Evolutionary conservation across 352 stramenopile species (phyloP).

Genomic region (Phytophthora gonapodyides): DNA sequence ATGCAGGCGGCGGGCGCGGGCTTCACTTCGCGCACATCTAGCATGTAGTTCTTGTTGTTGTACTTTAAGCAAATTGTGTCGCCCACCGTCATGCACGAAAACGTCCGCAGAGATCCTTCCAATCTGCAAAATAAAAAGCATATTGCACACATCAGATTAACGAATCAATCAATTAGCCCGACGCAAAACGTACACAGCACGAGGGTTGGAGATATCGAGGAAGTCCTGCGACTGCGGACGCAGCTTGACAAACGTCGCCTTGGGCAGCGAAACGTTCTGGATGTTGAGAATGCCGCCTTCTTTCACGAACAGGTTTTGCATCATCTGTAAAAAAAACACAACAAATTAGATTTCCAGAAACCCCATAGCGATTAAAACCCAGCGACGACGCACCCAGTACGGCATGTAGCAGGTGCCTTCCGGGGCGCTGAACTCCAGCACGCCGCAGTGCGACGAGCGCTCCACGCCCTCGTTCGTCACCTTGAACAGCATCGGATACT

Average conservation of each 20-base stretch:
- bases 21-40: conserved; percentile 97
- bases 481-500: conserved; percentile 99
- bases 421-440: conserved; percentile 98
- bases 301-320: conserved; percentile 98
- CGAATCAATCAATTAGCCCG: not conserved
- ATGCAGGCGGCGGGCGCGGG: conserved; percentile 97
- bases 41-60: conserved; percentile 98
- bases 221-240: conserved; percentile 99
- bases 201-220: conserved; percentile 98
- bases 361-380: not conserved
- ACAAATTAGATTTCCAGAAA: not conserved
- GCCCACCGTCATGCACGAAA: conserved; percentile 98
- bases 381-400: conserved; percentile 92
- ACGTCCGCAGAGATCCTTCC: conserved; percentile 83
- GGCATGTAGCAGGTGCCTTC: conserved; percentile 99
- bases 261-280: conserved; percentile 95
- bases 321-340: conserved; percentile 84
- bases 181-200: conserved; percentile 93
- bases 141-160: not conserved
- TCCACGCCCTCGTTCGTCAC: conserved; percentile 89
- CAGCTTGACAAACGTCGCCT: conserved; percentile 99
- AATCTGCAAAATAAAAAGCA: conserved; percentile 44
- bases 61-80: conserved; percentile 99
- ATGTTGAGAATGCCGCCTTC: conserved; percentile 95
- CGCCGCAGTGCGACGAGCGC: conserved; percentile 96